phyloP scores from a whole-genome alignment of 75 land plant species.

The Pinus albicaulis region DNA sequence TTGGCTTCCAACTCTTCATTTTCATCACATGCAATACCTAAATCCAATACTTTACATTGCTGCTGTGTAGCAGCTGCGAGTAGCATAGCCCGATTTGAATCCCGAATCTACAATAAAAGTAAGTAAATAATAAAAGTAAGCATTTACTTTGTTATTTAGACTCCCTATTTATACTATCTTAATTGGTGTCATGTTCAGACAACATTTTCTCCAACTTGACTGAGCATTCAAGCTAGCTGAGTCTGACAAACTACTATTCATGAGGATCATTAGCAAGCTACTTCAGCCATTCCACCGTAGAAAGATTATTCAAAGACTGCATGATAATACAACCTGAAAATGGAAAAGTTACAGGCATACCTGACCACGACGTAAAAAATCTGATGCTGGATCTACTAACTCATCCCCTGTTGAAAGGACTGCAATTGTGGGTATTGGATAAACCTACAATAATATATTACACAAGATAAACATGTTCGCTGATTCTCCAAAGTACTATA shows the following conservation, averaged over 20 bases:
- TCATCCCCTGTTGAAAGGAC: slow-evolving; percentile 96
- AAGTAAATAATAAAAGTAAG: not conserved
- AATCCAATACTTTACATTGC: slow-evolving; percentile 71
- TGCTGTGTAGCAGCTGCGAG: slow-evolving; percentile 74
- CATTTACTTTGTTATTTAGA: not conserved
- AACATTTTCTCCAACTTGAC: not conserved
- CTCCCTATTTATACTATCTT: not conserved
- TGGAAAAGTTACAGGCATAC: slow-evolving; percentile 26
- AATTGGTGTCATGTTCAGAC: not conserved
- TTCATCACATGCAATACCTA: slow-evolving; percentile 79
- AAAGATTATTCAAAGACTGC: not conserved
- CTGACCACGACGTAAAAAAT: slow-evolving; percentile 73
- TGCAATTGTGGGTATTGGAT: slow-evolving; percentile 70
- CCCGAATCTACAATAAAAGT: slow-evolving; percentile 71
- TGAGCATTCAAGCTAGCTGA: not conserved
- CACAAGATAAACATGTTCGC: not conserved
- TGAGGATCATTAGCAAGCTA: not conserved
- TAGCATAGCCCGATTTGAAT: slow-evolving; percentile 96
- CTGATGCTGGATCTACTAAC: slow-evolving; percentile 64
- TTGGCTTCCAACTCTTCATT: slow-evolving; percentile 53
- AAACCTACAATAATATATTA: slow-evolving; percentile 53
- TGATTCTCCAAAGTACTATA: not conserved
- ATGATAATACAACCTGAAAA: not conserved
- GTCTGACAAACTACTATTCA: not conserved
- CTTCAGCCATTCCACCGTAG: not conserved